A percentile compares a stretch with the other conserved stretches of the same genome.
These are phyloP conservation scores for Paxillus ammoniavirescens DNA, from an alignment of 768 basidiomycete species.

Conservation along the genomic window DNA sequence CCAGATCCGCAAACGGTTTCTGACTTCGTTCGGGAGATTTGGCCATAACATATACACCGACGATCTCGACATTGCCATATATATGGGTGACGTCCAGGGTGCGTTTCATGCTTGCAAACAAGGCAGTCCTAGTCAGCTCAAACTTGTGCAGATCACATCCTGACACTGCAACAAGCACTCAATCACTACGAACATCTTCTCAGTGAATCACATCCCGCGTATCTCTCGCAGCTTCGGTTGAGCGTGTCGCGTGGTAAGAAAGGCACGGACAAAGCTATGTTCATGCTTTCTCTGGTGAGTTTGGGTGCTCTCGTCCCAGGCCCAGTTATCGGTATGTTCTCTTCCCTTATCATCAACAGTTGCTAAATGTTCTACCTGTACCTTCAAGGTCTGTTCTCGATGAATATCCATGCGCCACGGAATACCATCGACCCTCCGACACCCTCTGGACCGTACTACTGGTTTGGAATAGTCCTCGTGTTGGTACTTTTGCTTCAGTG, in stretches of 20 bases:
- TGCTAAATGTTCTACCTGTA: not conserved
- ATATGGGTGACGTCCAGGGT: conserved; percentile 94
- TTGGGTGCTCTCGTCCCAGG: conserved; percentile 68
- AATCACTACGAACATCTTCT: conserved; percentile 86
- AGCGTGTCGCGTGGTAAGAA: conserved; percentile 57
- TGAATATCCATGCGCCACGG: conserved; percentile 65
- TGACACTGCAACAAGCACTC: conserved; percentile 82
- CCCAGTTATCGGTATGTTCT: conserved; percentile 51
- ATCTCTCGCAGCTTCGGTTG: conserved; percentile 73
- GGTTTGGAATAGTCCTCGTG: conserved; percentile 56
- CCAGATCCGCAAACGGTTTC: conserved; percentile 73
- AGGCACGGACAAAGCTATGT: conserved; percentile 61
- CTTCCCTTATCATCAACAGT: not conserved
- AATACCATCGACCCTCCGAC: conserved; percentile 36
- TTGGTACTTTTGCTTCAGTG: conserved; percentile 44
- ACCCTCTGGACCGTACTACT: conserved; percentile 40
- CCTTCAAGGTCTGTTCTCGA: conserved; percentile 57
- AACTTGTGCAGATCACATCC: conserved; percentile 70
- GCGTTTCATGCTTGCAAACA: conserved; percentile 10
- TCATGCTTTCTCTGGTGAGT: conserved; percentile 65
- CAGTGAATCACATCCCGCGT: conserved; percentile 83
- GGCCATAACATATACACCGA: conserved; percentile 39
- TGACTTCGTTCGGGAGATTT: conserved; percentile 34
- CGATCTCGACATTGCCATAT: conserved; percentile 73
- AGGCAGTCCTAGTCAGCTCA: conserved; percentile 2